Evolutionary conservation across 164 flowering plant species (phyloP).

Genomic region (Stephania japonica): DNA sequence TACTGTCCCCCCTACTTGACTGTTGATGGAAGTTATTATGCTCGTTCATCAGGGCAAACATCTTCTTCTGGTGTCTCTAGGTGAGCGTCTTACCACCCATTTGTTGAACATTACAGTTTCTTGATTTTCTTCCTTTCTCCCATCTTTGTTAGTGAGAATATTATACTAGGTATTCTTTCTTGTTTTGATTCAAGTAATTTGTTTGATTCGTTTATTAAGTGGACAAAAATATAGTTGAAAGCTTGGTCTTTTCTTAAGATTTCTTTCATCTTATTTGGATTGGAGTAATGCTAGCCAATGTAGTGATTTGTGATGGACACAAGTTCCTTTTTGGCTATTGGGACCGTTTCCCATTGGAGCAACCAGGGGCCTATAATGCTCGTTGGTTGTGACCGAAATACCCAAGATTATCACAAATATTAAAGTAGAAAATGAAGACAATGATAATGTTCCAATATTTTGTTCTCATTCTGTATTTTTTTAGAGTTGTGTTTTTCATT

Average conservation of each 20-base stretch:
- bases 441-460: no score
- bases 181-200: neutral
- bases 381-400: no score
- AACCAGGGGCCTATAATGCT: no score
- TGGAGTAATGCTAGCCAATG: neutral
- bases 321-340: no score
- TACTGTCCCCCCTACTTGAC: constrained; percentile 73
- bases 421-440: no score
- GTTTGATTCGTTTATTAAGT: neutral
- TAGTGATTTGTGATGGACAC: neutral
- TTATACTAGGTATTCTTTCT: neutral
- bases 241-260: neutral
- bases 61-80: constrained; percentile 50
- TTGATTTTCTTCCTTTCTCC: neutral
- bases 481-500: neutral
- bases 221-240: neutral
- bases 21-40: constrained; percentile 72
- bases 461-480: no score
- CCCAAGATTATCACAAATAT: no score
- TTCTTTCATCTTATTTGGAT: neutral
- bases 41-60: constrained; percentile 63
- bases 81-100: constrained; percentile 26
- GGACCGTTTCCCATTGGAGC: no score
- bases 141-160: neutral
- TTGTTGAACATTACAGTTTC: neutral